These are phyloP conservation scores for Aureobasidium melanogenum DNA, from an alignment of 2,329 filamentous ascomycete species.

Conservation along the genomic window DNA sequence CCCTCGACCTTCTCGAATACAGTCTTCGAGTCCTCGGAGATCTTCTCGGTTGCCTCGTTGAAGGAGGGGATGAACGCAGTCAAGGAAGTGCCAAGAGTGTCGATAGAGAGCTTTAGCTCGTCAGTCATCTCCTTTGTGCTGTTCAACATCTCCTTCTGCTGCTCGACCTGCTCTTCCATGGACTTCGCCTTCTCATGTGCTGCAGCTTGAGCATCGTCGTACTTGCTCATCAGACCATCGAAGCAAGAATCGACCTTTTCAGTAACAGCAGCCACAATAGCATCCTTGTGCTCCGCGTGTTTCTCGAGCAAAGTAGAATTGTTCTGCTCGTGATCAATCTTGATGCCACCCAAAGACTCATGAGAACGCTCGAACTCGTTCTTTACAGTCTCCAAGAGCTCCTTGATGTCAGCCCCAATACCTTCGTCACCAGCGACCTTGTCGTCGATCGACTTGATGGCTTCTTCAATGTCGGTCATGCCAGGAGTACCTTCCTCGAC, in stretches of 20 bases:
- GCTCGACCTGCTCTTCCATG: slow-evolving; percentile 62
- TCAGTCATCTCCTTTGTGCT: slow-evolving; percentile 73
- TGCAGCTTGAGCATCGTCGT: slow-evolving; percentile 71
- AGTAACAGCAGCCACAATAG: slow-evolving; percentile 45
- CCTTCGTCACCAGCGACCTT: slow-evolving; percentile 45
- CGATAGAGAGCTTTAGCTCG: slow-evolving; percentile 77
- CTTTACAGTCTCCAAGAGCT: slow-evolving; percentile 64
- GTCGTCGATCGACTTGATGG: slow-evolving; percentile 62
- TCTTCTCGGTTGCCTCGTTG: slow-evolving; percentile 63
- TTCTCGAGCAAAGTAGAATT: slow-evolving; percentile 48
- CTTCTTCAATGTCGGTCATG: slow-evolving; percentile 48
- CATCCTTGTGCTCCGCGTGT: slow-evolving; percentile 50
- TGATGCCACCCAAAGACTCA: slow-evolving; percentile 67
- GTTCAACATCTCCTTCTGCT: slow-evolving; percentile 64
- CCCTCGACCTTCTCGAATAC: slow-evolving; percentile 78
- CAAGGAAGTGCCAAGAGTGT: slow-evolving; percentile 64
- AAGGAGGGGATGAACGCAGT: slow-evolving; percentile 49
- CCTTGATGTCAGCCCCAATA: slow-evolving; percentile 42
- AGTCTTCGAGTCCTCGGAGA: slow-evolving; percentile 78
- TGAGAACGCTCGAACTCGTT: slow-evolving; percentile 81
- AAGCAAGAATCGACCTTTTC: slow-evolving; percentile 67
- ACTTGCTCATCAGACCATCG: slow-evolving; percentile 71
- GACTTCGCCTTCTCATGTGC: slow-evolving; percentile 66
- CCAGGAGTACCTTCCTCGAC: slow-evolving; percentile 66
- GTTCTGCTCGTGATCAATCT: slow-evolving; percentile 64